Evolutionary conservation across 1,139 yeast genomes (phyloP).

Genomic region (Protomyces inundatus): DNA sequence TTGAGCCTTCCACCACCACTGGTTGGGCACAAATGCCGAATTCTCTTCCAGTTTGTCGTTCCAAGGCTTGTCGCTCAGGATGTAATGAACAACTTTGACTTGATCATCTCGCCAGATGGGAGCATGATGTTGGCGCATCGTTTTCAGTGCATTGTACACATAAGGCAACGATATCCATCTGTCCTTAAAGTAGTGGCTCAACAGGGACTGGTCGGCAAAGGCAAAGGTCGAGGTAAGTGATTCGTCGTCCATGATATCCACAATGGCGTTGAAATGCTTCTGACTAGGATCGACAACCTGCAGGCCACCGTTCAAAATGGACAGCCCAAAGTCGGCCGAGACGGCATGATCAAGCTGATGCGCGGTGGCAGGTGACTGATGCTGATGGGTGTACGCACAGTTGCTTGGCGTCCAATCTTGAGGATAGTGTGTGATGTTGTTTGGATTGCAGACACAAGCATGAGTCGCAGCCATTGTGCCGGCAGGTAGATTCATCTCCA

Average conservation of each 20-base stretch:
- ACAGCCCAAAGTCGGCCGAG: slow-evolving; percentile 41
- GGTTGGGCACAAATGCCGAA: slow-evolving; percentile 34
- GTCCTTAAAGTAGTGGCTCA: slow-evolving; percentile 49
- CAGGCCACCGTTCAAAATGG: slow-evolving; percentile 53
- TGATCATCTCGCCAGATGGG: slow-evolving; percentile 46
- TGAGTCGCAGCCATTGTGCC: slow-evolving; percentile 52
- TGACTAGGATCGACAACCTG: slow-evolving; percentile 46
- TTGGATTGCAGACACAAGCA: slow-evolving; percentile 58
- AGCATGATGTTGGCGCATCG: slow-evolving; percentile 44
- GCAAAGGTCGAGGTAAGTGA: slow-evolving; percentile 43
- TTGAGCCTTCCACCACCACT: slow-evolving; percentile 44
- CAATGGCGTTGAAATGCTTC: slow-evolving; percentile 41
- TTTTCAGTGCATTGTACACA: slow-evolving; percentile 52
- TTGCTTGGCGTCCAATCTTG: slow-evolving; percentile 47
- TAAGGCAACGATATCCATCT: slow-evolving; percentile 50
- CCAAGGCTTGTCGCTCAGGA: slow-evolving; percentile 52
- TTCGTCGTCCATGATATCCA: slow-evolving; percentile 41
- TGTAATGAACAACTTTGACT: slow-evolving; percentile 53
- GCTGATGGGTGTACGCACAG: slow-evolving; percentile 46
- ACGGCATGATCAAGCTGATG: slow-evolving; percentile 43
- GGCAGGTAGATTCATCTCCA: slow-evolving; percentile 43
- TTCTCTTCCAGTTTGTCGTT: slow-evolving; percentile 38
- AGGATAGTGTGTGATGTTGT: slow-evolving; percentile 50
- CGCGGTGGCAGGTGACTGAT: slow-evolving; percentile 32
- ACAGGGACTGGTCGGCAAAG: slow-evolving; percentile 55